Percentiles rank a stretch among this genome's conserved stretches.
Evolutionary conservation across 1,284 basidiomycete genomes (phyloP).

Genomic region (Tremellales sp.): DNA sequence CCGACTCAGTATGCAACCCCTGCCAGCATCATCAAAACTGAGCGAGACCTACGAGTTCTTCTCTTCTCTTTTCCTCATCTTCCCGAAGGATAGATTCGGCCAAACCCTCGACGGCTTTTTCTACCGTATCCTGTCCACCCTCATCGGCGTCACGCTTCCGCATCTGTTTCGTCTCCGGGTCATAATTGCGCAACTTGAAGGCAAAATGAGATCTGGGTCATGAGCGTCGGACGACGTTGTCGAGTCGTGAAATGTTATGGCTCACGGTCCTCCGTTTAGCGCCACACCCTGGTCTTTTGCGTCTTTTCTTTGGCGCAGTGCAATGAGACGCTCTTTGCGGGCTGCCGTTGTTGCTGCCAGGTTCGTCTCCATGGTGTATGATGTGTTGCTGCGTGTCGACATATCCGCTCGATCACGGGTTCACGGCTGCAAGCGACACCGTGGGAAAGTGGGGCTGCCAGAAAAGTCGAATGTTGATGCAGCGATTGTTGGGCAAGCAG

Average conservation of each 20-base stretch:
- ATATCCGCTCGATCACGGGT: background rate
- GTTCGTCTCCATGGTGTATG: conserved; percentile 60
- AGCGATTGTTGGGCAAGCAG: too few relatives aligned
- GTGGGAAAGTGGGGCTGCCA: conserved; percentile 38
- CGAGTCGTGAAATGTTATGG: conserved; percentile 1
- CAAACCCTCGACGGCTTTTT: conserved; percentile 75
- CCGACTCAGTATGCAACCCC: background rate
- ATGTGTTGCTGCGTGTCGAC: background rate
- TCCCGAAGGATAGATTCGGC: conserved; percentile 78
- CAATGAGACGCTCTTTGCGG: conserved; percentile 78
- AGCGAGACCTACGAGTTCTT: conserved; percentile 69
- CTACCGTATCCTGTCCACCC: conserved; percentile 70
- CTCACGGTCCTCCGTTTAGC: conserved; percentile 26
- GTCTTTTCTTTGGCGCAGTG: conserved; percentile 72
- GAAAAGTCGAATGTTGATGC: too few relatives aligned
- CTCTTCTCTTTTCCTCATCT: conserved; percentile 74
- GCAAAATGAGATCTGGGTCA: conserved; percentile 53
- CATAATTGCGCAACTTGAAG: conserved; percentile 76
- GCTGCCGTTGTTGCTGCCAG: conserved; percentile 76
- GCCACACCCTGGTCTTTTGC: conserved; percentile 52
- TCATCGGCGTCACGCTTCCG: conserved; percentile 60
- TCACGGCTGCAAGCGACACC: conserved; percentile 8
- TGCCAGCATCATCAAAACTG: background rate
- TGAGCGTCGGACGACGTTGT: background rate
- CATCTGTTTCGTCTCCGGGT: conserved; percentile 72